Base-by-base conservation (phyloP, 441 rosid species). In the Arabidopsis lyrata region DNA sequence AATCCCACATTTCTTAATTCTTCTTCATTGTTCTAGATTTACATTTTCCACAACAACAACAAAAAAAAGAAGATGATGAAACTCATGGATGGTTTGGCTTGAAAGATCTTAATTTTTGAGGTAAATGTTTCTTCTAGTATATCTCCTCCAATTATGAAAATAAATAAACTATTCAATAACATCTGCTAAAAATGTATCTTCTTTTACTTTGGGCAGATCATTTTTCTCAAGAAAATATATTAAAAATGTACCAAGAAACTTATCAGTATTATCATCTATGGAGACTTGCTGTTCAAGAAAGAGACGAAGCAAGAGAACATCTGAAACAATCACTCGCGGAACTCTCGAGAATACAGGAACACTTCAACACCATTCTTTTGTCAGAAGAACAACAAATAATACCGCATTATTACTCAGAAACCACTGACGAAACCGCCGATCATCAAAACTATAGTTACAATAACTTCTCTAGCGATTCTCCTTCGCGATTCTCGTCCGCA, bases 221-320 rank as follows among this genome's bases (percentile, higher is more conserved):
- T 47, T 15, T 16, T 47, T 2, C 11, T 64, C 56, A 48, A 12
- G 39, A 45, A 42, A 0, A 39, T 18, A 57, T 6, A 24, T 0
- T 42, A n/a, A 31, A 63, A 29, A 63, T 65, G 70, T 24, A 66
- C 9, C 48, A 50, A 50, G 59, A 50, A 66, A 22, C 35, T 66
- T 22, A 35, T 22, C 9, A 39, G 47, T 36, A 7, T 49, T 36
- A 14, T 50, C 35, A 49, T 36, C 31, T 35, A 50, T 66, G 70
- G 70, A 35, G 22, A 66, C 58, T 66, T 66, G 70, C 70, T 20
- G 59, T 35, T 1, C 59, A 50, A 66, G 70, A 66, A 66, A 66
- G 48, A 66, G 70, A 66, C 3, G 70, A 66, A 66, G 59, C 70
- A 22, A 66, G 47, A 35, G 59, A 66, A 50, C 47, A 20, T 35